Evolutionary conservation across 768 basidiomycete species (phyloP), one percentile per base, ranked within the genome.

Genomic region (Naematelia aurantialba): DNA sequence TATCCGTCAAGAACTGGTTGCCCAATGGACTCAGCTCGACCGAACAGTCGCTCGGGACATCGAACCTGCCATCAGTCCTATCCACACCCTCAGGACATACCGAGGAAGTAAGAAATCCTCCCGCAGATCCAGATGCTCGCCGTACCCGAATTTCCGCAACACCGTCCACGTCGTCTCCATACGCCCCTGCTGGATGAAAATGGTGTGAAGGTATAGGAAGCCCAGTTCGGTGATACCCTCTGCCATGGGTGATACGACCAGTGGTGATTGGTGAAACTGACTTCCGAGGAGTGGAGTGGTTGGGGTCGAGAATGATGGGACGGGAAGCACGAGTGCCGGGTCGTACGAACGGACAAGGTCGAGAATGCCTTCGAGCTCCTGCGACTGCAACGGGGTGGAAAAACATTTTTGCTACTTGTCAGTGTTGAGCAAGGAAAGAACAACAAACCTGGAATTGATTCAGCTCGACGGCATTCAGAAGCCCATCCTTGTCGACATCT

Each of bases 151-250:
- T 72, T 85, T 90, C 61, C 93, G 81, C 65, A 99, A 81, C 4
- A 94, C 91, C 5, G 91, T 93, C 94, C 94, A 99, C 1, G 94
- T 98, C 25, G 94, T 98, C 77, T 99, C 94, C 62, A 94, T 81
- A 49, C 94, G 83, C 21, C 94, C 94, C 44, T 87, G 85, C 78
- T 94, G 94, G 56, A 99, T 96, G 79, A 99, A 99, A 65, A 86
- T 89, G 2, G 94, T 97, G 76, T 97, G 91, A 12, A 99, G 85
- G 72, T 89, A 93, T 39, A 97, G 78, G 79, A 97, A 97, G 0
- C 94, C 94, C 4, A 85, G 84, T 79, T 96, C 91, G 2, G 93
- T 97, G 61, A 99, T 81, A 17, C 90, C 92, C 31, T 72, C 74
- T 0, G 66, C 67, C 12, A 60, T 56, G 19, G 74, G 66, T 1